Base-by-base conservation (phyloP, 768 basidiomycete genomes). In the Neoboletus magnificus region DNA sequence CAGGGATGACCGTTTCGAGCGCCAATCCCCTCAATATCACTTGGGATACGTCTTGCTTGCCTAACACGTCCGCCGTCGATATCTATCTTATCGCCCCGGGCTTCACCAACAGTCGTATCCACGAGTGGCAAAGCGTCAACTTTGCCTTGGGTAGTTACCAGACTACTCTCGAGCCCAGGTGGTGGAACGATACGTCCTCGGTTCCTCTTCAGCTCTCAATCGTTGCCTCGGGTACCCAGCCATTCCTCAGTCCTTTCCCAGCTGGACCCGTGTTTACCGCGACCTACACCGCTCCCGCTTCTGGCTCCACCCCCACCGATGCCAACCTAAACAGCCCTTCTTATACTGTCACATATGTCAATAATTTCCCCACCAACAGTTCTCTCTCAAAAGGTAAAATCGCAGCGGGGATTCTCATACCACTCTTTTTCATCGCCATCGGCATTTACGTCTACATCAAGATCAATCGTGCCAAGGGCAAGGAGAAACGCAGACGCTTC, bases 211-310 rank as follows among this genome's bases (percentile, higher is more conserved):
- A 90, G 63, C 65, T 91, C 54, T 69, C 74, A 45, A 85, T 91
- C 62, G 76, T 89, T 41, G 61, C 78, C 1, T 61, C 76, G 8
- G 80, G 79, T 23, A 57, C 74, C 6, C 78, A 81, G 2, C 70
- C 79, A 4, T 86, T 84, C 75, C 66, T 81, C 25, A 73, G 77
- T 48, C 70, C 75, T 40, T 68, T 83, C 37, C 82, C 86, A 25
- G 83, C 84, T 9, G 89, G 85, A 0, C 90, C 90, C 42, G 68
- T 90, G 52, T 85, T 89, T 63, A 82, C 76, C 11, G 86, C 84
- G 0, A 87, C 83, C 1, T 87, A 85, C 69, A 68, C 76, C 5
- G 58, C 76, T 1, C 72, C 80, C 0, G 58, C 75, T 7, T 63
- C 71, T 4, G 80, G 79, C 8, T 55, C 68, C 12, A 62, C 72